These are phyloP conservation scores for Exophiala xenobiotica DNA, from an alignment of 2,329 filamentous ascomycete genomes.

Conservation along the genomic window DNA sequence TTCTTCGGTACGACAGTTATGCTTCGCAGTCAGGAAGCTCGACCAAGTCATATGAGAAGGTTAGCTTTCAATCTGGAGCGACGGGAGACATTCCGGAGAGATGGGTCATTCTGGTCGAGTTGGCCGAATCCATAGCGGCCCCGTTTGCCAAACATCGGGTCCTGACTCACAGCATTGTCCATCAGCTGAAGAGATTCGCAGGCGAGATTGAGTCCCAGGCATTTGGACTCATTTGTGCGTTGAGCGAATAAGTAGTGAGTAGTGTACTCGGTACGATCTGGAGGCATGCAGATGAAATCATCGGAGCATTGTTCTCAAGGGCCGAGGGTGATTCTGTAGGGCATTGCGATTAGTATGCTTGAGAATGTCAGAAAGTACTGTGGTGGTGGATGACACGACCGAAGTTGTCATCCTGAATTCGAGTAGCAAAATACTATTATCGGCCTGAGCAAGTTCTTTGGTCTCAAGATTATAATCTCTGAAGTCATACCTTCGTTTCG, in stretches of 20 bases:
- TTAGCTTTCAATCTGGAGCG: conserved; percentile 7
- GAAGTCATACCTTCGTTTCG: too few species aligned
- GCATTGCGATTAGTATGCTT: too few species aligned
- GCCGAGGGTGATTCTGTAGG: too few species aligned
- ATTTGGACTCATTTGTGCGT: conserved; percentile 14
- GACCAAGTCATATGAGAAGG: conserved; percentile 14
- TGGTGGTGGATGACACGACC: too few species aligned
- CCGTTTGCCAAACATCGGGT: conserved; percentile 13
- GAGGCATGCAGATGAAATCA: too few species aligned
- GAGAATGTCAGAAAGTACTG: too few species aligned
- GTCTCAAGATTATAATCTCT: too few species aligned
- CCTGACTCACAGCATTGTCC: conserved; percentile 8
- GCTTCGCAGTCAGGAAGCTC: conserved; percentile 12
- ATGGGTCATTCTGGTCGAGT: conserved; percentile 16
- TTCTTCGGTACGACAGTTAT: conserved; percentile 6
- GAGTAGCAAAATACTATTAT: too few species aligned
- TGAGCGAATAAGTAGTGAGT: conserved; percentile 9
- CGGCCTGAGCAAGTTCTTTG: too few species aligned
- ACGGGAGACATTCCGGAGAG: conserved; percentile 7
- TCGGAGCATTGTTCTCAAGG: too few species aligned
- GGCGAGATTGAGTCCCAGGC: conserved; percentile 4
- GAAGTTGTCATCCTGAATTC: too few species aligned
- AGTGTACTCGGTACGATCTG: conserved; percentile 1
- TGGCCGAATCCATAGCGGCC: conserved; percentile 13
- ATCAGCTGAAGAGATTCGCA: conserved; percentile 10